A percentile compares a stretch with the other conserved stretches of the same genome.
These are phyloP conservation scores for Pichia scutulata DNA, from an alignment of 805 yeast genomes.

Conservation along the genomic window DNA sequence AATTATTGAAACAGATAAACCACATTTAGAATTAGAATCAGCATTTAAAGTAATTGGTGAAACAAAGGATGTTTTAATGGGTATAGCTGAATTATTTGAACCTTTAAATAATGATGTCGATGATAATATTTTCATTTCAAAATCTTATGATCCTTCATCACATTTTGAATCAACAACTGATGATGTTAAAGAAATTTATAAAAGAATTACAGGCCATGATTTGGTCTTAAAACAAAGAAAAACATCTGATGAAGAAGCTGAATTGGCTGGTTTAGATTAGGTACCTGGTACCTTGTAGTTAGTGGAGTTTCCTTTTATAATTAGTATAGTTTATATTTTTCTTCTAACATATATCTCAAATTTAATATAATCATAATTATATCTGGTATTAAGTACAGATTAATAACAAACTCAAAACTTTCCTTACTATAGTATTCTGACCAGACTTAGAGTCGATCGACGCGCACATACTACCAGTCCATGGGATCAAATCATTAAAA, in stretches of 20 bases:
- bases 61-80: slow-evolving; percentile 80
- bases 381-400: too few relatives aligned
- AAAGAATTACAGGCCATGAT: slow-evolving; percentile 87
- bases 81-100: slow-evolving; percentile 83
- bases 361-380: too few relatives aligned
- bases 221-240: slow-evolving; percentile 76
- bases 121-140: slow-evolving; percentile 75
- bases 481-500: too few relatives aligned
- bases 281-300: neutral
- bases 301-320: neutral
- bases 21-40: slow-evolving; percentile 86
- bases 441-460: too few relatives aligned
- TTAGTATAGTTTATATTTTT: neutral
- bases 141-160: slow-evolving; percentile 87
- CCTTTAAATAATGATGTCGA: slow-evolving; percentile 77
- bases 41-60: slow-evolving; percentile 88
- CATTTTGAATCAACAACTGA: slow-evolving; percentile 96
- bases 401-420: too few relatives aligned
- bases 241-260: slow-evolving; percentile 56
- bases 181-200: slow-evolving; percentile 90
- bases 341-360: too few relatives aligned
- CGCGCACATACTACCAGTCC: too few relatives aligned
- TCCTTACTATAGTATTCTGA: too few relatives aligned
- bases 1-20: slow-evolving; percentile 85
- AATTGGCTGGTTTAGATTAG: slow-evolving; percentile 28